These are phyloP conservation scores for Fusarium sp. DNA, from an alignment of 2,329 filamentous ascomycete genomes.

Conservation along the genomic window DNA sequence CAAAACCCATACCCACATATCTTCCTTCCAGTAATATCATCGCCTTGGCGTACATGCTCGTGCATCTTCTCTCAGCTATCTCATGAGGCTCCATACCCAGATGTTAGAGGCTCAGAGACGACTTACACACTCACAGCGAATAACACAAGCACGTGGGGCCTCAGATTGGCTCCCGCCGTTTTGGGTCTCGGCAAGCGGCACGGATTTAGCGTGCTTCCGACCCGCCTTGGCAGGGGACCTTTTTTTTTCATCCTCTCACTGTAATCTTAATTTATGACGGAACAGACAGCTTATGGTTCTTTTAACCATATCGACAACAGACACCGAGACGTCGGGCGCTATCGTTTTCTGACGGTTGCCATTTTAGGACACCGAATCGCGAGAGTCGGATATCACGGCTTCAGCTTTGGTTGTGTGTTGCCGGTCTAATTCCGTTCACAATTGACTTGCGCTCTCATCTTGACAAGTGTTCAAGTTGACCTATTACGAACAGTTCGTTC, in stretches of 20 bases:
- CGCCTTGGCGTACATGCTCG: not conserved
- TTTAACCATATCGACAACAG: constrained; percentile 6
- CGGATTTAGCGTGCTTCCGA: constrained; percentile 28
- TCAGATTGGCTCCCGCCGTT: constrained; percentile 31
- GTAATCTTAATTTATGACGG: not conserved
- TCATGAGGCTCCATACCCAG: constrained; percentile 30
- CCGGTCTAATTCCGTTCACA: constrained; percentile 30
- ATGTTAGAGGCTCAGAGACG: constrained; percentile 38
- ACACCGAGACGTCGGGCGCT: constrained; percentile 35
- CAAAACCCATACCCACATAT: not conserved
- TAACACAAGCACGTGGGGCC: constrained; percentile 41
- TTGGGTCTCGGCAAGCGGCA: constrained; percentile 40
- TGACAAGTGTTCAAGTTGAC: not conserved
- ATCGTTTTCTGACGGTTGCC: constrained; percentile 33
- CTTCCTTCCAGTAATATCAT: not conserved
- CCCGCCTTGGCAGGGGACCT: constrained; percentile 13
- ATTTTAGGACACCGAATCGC: constrained; percentile 40
- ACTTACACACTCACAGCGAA: constrained; percentile 31
- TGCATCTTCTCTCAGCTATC: not conserved
- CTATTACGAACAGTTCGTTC: not conserved
- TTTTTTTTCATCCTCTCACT: not conserved
- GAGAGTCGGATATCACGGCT: constrained; percentile 39
- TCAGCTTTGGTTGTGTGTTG: constrained; percentile 18
- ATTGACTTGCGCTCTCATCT: not conserved
- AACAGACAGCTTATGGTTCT: not conserved